These are phyloP conservation scores for Cercophora scortea DNA, from an alignment of 495 filamentous ascomycete species.

Conservation along the genomic window DNA sequence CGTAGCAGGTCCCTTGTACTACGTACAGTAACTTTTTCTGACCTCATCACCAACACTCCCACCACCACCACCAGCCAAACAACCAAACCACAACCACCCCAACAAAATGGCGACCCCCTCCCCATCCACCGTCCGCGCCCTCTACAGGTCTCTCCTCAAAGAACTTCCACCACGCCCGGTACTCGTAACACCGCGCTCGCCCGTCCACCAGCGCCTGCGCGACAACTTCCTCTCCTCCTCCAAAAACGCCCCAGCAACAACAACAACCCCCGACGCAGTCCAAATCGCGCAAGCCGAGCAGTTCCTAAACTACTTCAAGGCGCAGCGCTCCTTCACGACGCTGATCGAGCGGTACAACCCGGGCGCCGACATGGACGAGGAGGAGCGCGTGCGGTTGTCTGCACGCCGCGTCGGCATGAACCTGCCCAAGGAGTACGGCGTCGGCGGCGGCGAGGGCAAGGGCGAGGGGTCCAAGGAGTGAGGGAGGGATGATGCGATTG, in stretches of 20 bases:
- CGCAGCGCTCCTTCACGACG: slow-evolving; percentile 72
- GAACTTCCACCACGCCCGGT: slow-evolving; percentile 71
- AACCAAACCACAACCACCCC: not conserved
- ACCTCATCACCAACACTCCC: not conserved
- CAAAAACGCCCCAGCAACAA: not conserved
- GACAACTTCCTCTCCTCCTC: slow-evolving; percentile 31
- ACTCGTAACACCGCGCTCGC: slow-evolving; percentile 43
- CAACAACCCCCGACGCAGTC: not conserved
- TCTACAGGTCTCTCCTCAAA: slow-evolving; percentile 86
- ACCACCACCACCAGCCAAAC: not conserved
- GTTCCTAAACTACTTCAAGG: slow-evolving; percentile 66
- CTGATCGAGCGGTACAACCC: slow-evolving; percentile 90
- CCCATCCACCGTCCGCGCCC: slow-evolving; percentile 51
- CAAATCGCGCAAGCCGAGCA: slow-evolving; percentile 60
- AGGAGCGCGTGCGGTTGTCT: slow-evolving; percentile 74
- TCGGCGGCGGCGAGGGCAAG: no score
- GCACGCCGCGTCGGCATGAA: slow-evolving; percentile 85
- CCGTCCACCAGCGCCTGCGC: slow-evolving; percentile 53
- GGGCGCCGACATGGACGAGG: slow-evolving; percentile 73
- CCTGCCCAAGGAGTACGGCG: slow-evolving; percentile 53
- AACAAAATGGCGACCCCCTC: not conserved
- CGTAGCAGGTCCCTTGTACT: no score
- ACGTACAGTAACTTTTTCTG: not conserved
- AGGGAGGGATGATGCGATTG: not conserved
- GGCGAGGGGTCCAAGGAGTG: not conserved